phyloP scores from a whole-genome alignment of 306 rosid species.

The Erythrophleum fordii region DNA sequence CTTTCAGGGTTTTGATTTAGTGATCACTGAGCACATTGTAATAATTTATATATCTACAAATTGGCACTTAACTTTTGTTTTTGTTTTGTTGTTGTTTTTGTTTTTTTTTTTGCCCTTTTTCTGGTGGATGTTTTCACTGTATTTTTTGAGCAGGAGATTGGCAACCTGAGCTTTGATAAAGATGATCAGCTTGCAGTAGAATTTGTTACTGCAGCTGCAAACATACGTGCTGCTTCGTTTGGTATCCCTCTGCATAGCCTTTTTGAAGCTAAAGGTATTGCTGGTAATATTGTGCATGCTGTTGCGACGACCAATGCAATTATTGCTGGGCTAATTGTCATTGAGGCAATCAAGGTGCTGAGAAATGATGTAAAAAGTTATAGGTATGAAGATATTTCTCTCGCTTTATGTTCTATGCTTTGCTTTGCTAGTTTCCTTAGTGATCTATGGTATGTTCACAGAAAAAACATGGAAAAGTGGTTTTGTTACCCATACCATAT shows the following conservation, averaged over 20 bases:
- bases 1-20: constrained; percentile 27
- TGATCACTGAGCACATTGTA: constrained; percentile 18
- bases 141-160: constrained; percentile 74
- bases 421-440: background rate
- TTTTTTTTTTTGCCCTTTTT: background rate
- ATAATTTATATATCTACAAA: constrained; percentile 5
- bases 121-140: background rate
- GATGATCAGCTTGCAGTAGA: constrained; percentile 99
- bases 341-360: constrained; percentile 97
- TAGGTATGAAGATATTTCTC: constrained; percentile 59
- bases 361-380: constrained; percentile 66
- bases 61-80: background rate
- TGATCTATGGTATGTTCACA: background rate
- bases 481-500: constrained; percentile 12
- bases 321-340: constrained; percentile 97
- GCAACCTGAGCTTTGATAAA: constrained; percentile 91
- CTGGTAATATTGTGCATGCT: constrained; percentile 99
- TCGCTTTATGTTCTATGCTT: constrained; percentile 24
- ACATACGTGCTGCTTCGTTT: constrained; percentile 90
- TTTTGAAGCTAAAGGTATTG: constrained; percentile 99
- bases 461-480: constrained; percentile 6
- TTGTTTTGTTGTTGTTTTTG: no score
- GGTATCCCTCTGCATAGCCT: constrained; percentile 93
- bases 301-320: constrained; percentile 98
- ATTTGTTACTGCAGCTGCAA: constrained; percentile 97